phyloP scores from a whole-genome alignment of 2,329 filamentous ascomycete genomes.

The Ascochyta koolunga region DNA sequence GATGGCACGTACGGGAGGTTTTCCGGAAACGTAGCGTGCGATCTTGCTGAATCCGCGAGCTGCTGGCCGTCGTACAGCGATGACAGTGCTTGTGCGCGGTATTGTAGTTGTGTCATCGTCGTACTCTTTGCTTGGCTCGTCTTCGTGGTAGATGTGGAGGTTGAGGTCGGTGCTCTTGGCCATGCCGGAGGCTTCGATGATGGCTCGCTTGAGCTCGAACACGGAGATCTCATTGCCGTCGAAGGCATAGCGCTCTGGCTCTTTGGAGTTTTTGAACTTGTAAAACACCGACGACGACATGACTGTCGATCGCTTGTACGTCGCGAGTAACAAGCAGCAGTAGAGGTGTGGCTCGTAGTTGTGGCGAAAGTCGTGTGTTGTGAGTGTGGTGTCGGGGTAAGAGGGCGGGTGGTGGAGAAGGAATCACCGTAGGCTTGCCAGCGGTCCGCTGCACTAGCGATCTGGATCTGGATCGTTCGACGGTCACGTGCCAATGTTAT shows the following conservation, averaged over 20 bases:
- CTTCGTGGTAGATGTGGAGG: constrained; percentile 90
- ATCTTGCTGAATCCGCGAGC: constrained; percentile 87
- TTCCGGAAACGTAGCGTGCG: constrained; percentile 93
- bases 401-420: constrained; percentile 8
- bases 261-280: constrained; percentile 99
- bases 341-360: constrained; percentile 1
- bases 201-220: constrained; percentile 98
- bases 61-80: constrained; percentile 85
- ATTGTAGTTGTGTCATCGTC: constrained; percentile 98
- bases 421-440: constrained; percentile 8
- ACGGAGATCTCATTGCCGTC: constrained; percentile 98
- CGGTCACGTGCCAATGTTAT: background rate
- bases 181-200: constrained; percentile 90
- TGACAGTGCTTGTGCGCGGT: constrained; percentile 89
- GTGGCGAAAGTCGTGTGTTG: constrained; percentile 3
- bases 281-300: constrained; percentile 99
- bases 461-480: no score
- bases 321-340: constrained; percentile 8
- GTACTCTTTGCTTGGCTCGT: constrained; percentile 86
- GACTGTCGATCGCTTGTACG: background rate
- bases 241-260: constrained; percentile 91
- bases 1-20: constrained; percentile 82
- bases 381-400: constrained; percentile 10
- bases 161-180: constrained; percentile 97
- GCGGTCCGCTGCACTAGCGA: no score